Percentiles rank a stretch among this genome's conserved stretches.
These are phyloP conservation scores for Chaetomium cochliodes DNA, from an alignment of 495 filamentous ascomycete species.

Conservation along the genomic window DNA sequence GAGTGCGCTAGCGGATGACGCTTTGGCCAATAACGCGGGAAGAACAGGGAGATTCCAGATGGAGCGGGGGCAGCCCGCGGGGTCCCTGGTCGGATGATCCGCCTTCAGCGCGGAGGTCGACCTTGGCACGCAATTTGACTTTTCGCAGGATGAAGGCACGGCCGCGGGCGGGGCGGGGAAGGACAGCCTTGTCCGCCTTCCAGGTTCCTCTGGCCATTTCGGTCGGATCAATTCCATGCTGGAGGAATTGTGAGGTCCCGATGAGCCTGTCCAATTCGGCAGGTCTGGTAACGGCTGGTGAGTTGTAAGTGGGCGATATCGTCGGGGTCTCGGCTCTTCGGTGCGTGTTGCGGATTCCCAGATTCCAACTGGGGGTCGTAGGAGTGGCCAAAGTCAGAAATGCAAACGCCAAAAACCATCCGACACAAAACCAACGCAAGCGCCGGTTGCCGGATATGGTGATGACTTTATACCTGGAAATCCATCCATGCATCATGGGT, in stretches of 20 bases:
- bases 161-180: not conserved
- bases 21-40: constrained; percentile 38
- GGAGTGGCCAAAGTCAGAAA: not conserved
- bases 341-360: not conserved
- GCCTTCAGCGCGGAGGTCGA: not conserved
- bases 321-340: not conserved
- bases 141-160: constrained; percentile 12
- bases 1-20: constrained; percentile 28
- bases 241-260: not conserved
- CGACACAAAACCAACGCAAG: constrained; percentile 1
- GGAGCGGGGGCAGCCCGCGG: constrained; percentile 18
- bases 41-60: constrained; percentile 23
- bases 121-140: constrained; percentile 21
- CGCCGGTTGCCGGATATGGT: not conserved
- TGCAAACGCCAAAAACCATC: not conserved
- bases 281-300: constrained; percentile 1
- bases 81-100: constrained; percentile 22
- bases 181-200: not conserved
- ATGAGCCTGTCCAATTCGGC: not conserved
- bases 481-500: not conserved
- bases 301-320: not conserved
- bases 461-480: constrained; percentile 6
- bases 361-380: not conserved
- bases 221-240: not conserved
- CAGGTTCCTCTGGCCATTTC: not conserved